Evolutionary conservation across 2,329 filamentous ascomycete genomes (phyloP).

Genomic region (Penicillium sp.): DNA sequence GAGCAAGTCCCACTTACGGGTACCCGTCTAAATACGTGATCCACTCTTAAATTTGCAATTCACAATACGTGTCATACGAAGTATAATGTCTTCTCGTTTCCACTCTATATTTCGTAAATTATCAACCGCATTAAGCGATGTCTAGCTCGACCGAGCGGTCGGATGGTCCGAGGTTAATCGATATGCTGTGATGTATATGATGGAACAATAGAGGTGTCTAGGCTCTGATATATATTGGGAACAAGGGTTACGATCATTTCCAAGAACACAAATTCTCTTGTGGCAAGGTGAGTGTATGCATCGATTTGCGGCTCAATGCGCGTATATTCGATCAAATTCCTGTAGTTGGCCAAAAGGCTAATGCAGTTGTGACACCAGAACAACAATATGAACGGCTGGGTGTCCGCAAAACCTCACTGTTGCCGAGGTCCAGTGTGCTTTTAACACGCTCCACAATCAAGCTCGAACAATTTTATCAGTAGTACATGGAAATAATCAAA

Average conservation of each 20-base stretch:
- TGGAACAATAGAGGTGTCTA: not conserved
- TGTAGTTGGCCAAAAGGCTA: not conserved
- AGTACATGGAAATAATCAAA: too few species aligned
- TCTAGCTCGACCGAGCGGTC: not conserved
- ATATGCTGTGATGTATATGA: not conserved
- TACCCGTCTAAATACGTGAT: not conserved
- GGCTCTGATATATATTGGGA: not conserved
- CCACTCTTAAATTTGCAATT: not conserved
- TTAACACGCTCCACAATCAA: too few species aligned
- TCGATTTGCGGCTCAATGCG: not conserved
- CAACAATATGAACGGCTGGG: constrained; percentile 10
- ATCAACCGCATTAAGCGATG: not conserved
- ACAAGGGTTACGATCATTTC: not conserved
- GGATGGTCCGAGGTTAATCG: not conserved
- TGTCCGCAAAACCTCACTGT: not conserved
- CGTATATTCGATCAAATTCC: not conserved
- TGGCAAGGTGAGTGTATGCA: not conserved
- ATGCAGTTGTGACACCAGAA: constrained; percentile 1
- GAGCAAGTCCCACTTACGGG: not conserved
- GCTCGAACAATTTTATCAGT: too few species aligned
- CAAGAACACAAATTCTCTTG: not conserved
- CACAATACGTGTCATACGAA: not conserved
- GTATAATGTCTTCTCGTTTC: not conserved
- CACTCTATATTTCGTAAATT: not conserved
- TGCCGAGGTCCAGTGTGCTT: too few species aligned